Evolutionary conservation across 2,329 filamentous ascomycete genomes (phyloP).

Genomic region (Fusarium gaditjirri): DNA sequence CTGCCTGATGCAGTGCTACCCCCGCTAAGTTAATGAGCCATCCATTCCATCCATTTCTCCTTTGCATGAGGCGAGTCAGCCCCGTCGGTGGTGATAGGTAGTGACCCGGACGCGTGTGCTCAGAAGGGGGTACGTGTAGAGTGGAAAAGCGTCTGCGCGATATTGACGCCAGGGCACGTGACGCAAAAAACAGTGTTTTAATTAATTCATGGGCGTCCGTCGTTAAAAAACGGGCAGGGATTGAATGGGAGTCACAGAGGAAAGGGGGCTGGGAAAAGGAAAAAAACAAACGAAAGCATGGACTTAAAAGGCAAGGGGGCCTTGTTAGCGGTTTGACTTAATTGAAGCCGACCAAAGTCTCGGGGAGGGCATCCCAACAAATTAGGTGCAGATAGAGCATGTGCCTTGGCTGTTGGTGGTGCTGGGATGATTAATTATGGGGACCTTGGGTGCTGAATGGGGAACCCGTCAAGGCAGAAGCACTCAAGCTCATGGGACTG

Average conservation of each 20-base stretch:
- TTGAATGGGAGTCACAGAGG: slow-evolving; percentile 20
- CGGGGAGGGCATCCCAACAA: slow-evolving; percentile 3
- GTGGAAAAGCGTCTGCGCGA: background rate
- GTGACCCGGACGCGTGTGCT: slow-evolving; percentile 28
- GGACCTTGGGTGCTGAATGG: slow-evolving; percentile 12
- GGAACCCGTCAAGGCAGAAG: slow-evolving; percentile 43
- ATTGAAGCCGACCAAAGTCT: slow-evolving; percentile 18
- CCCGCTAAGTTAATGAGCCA: slow-evolving; percentile 23
- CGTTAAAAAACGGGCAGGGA: slow-evolving; percentile 16
- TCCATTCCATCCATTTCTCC: slow-evolving; percentile 7
- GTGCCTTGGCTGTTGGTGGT: slow-evolving; percentile 13
- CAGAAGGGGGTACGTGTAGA: slow-evolving; percentile 22
- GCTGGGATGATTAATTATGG: slow-evolving; percentile 23
- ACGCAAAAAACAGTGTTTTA: background rate
- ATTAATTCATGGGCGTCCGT: slow-evolving; percentile 13
- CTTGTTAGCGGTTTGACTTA: slow-evolving; percentile 17
- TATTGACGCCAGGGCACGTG: slow-evolving; percentile 35
- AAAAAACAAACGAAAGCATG: slow-evolving; percentile 3
- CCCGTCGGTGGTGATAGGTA: slow-evolving; percentile 39
- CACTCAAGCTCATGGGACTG: slow-evolving; percentile 39
- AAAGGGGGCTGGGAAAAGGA: slow-evolving; percentile 27
- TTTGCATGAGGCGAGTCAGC: slow-evolving; percentile 37
- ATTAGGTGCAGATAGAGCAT: slow-evolving; percentile 4
- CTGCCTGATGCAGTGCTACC: slow-evolving; percentile 40
- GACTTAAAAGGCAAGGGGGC: slow-evolving; percentile 21